phyloP scores from a whole-genome alignment of 2,329 filamentous ascomycete species.

The Neoascochyta sp. region DNA sequence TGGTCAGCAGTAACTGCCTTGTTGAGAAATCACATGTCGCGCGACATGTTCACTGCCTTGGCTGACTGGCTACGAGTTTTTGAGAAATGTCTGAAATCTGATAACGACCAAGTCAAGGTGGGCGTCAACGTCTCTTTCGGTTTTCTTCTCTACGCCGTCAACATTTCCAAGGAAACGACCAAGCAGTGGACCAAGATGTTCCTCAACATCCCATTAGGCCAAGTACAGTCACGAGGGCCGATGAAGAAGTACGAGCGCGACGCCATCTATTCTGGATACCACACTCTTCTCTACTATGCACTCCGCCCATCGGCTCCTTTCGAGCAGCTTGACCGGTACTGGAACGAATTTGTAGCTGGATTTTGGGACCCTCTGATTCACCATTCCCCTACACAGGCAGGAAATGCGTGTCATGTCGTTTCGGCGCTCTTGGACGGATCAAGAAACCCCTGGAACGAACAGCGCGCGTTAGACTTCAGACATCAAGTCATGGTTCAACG shows the following conservation, averaged over 20 bases:
- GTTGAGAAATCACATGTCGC: constrained; percentile 58
- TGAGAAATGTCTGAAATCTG: constrained; percentile 78
- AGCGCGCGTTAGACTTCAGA: constrained; percentile 61
- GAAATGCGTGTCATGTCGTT: constrained; percentile 59
- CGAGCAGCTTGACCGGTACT: constrained; percentile 68
- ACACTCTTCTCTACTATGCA: constrained; percentile 47
- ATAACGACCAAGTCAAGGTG: constrained; percentile 58
- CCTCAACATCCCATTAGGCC: constrained; percentile 23
- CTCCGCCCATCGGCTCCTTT: constrained; percentile 66
- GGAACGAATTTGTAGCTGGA: constrained; percentile 69
- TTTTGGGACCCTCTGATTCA: constrained; percentile 50
- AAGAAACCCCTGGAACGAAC: constrained; percentile 67
- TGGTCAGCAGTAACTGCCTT: constrained; percentile 83
- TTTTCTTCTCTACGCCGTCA: constrained; percentile 71
- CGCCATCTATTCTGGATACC: constrained; percentile 66
- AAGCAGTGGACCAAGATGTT: constrained; percentile 40
- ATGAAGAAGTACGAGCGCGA: constrained; percentile 60
- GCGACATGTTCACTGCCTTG: constrained; percentile 68
- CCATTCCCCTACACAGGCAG: constrained; percentile 18
- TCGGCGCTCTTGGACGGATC: constrained; percentile 63
- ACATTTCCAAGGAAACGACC: constrained; percentile 58
- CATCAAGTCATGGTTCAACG: constrained; percentile 46
- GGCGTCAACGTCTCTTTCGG: constrained; percentile 86
- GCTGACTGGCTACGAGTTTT: constrained; percentile 73
- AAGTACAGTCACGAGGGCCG: constrained; percentile 50